Conservation (phyloP, 805 yeast species). For the Wickerhamomyces subpelliculosus region DNA sequence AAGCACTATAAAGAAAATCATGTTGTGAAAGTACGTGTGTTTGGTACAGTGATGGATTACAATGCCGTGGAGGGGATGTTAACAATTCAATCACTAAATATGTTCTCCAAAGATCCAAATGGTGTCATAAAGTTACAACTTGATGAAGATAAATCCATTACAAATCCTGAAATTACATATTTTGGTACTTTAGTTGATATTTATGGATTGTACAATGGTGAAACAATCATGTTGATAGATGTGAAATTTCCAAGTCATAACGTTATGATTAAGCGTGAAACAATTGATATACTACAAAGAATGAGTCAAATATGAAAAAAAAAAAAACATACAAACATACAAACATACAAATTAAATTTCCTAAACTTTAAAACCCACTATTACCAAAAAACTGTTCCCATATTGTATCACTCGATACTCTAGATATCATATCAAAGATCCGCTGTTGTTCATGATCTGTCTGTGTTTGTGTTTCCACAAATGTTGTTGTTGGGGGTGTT, state of each 20-base stretch:
- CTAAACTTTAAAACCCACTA: slow-evolving; percentile 6
- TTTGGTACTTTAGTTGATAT: slow-evolving; percentile 15
- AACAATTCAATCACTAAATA: slow-evolving; percentile 8
- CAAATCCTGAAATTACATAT: slow-evolving; percentile 13
- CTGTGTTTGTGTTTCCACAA: slow-evolving; percentile 2
- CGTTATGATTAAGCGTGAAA: not conserved
- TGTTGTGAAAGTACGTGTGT: slow-evolving; percentile 12
- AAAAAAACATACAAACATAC: not conserved
- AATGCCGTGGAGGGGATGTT: slow-evolving; percentile 10
- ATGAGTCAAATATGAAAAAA: slow-evolving; percentile 1
- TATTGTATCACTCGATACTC: slow-evolving; percentile 49
- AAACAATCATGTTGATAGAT: slow-evolving; percentile 2
- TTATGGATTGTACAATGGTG: slow-evolving; percentile 12
- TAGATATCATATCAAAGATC: slow-evolving; percentile 54
- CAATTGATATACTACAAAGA: not conserved
- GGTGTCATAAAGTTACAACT: slow-evolving; percentile 6
- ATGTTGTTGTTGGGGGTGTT: slow-evolving; percentile 13
- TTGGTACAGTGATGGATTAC: slow-evolving; percentile 16
- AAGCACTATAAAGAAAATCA: slow-evolving; percentile 6
- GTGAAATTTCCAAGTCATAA: slow-evolving; percentile 4
- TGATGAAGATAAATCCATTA: slow-evolving; percentile 1
- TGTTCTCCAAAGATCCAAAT: slow-evolving; percentile 4
- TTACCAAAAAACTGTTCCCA: slow-evolving; percentile 59
- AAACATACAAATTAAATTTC: not conserved
- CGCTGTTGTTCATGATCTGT: slow-evolving; percentile 40